Conservation (phyloP, 106 monocot genomes). For the Acanthochlamys bracteata region DNA sequence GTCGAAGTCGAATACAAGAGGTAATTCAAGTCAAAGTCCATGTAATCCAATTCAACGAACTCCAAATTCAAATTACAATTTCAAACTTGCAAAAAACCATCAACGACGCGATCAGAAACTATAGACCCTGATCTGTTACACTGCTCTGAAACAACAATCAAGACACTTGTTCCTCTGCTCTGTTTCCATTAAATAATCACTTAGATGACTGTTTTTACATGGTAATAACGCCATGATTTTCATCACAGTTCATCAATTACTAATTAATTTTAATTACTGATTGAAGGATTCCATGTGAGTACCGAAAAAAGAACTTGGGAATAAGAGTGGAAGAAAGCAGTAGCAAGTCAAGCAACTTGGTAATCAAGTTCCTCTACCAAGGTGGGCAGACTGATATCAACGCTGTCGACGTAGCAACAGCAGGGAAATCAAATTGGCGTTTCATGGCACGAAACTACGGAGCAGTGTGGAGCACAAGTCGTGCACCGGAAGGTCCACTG, state of each 20-base stretch:
- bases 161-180: neutral
- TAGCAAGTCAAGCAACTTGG: conserved; percentile 32
- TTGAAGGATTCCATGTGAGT: conserved; percentile 66
- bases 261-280: neutral
- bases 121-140: too few species aligned
- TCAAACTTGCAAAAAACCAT: neutral
- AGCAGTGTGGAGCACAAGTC: conserved; percentile 52
- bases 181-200: too few species aligned
- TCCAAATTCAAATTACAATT: neutral
- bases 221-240: neutral
- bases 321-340: conserved; percentile 70
- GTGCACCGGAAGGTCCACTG: conserved; percentile 54
- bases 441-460: conserved; percentile 57
- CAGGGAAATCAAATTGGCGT: conserved; percentile 43
- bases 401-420: conserved; percentile 33
- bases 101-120: too few species aligned
- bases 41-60: neutral
- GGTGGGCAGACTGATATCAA: conserved; percentile 85
- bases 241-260: neutral
- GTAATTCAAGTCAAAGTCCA: conserved; percentile 9
- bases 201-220: neutral
- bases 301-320: conserved; percentile 45
- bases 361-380: conserved; percentile 67
- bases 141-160: too few species aligned
- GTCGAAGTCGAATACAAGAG: conserved; percentile 69